Conservation (phyloP, 352 stramenopile species). For the Blastocystis sp. region DNA sequence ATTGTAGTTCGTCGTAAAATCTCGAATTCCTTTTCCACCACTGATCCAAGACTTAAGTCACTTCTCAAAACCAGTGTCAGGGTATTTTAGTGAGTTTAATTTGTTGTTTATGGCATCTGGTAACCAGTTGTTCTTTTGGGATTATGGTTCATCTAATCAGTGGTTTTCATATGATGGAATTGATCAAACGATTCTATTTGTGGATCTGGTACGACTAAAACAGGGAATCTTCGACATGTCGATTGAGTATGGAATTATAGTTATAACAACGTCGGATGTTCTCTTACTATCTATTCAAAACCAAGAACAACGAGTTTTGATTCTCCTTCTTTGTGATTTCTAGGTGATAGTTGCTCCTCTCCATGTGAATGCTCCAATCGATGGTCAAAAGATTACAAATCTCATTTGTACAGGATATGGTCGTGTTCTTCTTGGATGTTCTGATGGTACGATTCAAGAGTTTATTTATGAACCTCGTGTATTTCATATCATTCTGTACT, state of each 20-base stretch:
- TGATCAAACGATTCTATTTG: background rate
- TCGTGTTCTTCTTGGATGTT: background rate
- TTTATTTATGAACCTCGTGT: background rate
- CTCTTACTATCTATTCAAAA: background rate
- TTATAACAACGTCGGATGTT: slow-evolving; percentile 5
- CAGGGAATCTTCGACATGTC: background rate
- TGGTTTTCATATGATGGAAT: slow-evolving; percentile 14
- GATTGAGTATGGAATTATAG: background rate
- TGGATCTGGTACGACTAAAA: background rate
- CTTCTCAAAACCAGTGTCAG: background rate
- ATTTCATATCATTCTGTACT: background rate
- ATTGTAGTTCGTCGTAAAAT: slow-evolving; percentile 27
- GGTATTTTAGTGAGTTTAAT: slow-evolving; percentile 43
- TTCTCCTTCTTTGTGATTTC: no score
- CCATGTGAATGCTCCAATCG: background rate
- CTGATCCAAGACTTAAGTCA: background rate
- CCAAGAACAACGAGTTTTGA: background rate
- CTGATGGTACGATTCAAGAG: slow-evolving; percentile 3
- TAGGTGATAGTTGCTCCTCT: background rate
- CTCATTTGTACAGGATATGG: background rate
- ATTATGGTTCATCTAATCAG: background rate
- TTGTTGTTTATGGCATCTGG: slow-evolving; percentile 13
- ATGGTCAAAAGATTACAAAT: background rate
- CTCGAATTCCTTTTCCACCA: background rate
- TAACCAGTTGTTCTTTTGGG: slow-evolving; percentile 37